phyloP scores from a whole-genome alignment of 768 basidiomycete species.

The Pleurotus citrinopileatus region DNA sequence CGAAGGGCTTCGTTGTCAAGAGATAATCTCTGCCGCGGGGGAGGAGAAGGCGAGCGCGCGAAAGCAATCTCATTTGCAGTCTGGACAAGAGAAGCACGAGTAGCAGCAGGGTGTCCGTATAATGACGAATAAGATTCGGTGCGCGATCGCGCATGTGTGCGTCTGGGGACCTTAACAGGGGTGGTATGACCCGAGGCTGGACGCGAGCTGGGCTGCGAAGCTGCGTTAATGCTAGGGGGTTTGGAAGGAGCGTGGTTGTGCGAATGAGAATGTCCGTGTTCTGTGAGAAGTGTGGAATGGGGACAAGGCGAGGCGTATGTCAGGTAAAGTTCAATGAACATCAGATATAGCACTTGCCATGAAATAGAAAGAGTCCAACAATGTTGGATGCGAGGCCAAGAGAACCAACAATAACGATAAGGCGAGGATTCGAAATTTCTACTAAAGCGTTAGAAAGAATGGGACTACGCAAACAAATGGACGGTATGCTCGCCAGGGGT shows the following conservation, averaged over 20 bases:
- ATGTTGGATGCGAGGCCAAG: constrained; percentile 90
- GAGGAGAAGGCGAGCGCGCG: constrained; percentile 46
- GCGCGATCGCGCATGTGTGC: constrained; percentile 29
- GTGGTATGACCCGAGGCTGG: constrained; percentile 22
- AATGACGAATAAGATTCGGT: constrained; percentile 55
- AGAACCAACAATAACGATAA: constrained; percentile 88
- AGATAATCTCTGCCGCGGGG: constrained; percentile 19
- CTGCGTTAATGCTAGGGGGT: constrained; percentile 33
- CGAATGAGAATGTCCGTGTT: constrained; percentile 66
- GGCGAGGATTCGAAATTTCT: constrained; percentile 88
- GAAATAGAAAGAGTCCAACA: constrained; percentile 91
- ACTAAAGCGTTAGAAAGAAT: constrained; percentile 12
- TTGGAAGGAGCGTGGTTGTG: constrained; percentile 42
- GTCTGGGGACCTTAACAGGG: constrained; percentile 27
- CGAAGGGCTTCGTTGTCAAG: constrained; percentile 8
- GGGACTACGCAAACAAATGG: constrained; percentile 9
- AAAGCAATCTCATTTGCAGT: constrained; percentile 79
- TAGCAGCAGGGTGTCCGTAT: constrained; percentile 73
- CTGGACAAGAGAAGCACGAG: constrained; percentile 71
- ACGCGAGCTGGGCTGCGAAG: constrained; percentile 17
- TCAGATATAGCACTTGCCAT: constrained; percentile 52
- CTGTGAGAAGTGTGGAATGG: constrained; percentile 28
- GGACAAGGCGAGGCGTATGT: constrained; percentile 1
- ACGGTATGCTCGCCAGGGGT: constrained; percentile 61
- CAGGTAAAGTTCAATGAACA: constrained; percentile 1